Conservation (phyloP, 2,329 filamentous ascomycete genomes). For the Mycosphaerella arachidis region DNA sequence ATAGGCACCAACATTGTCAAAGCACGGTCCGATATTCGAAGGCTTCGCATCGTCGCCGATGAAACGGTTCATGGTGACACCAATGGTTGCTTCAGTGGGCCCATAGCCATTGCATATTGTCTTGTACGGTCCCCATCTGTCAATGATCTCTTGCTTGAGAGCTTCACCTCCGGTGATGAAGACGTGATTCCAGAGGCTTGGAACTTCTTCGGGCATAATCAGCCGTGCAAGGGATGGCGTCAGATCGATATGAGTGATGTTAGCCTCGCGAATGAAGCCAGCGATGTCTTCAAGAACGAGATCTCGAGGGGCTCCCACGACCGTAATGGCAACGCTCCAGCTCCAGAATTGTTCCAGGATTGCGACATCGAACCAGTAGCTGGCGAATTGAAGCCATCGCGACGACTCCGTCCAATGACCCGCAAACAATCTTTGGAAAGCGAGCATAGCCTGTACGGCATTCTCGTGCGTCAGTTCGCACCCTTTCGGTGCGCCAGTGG, state of each 20-base stretch:
- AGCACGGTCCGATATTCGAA: slow-evolving; percentile 82
- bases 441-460: slow-evolving; percentile 80
- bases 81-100: slow-evolving; percentile 89
- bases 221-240: slow-evolving; percentile 82
- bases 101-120: slow-evolving; percentile 91
- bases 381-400: slow-evolving; percentile 87
- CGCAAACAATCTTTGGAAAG: slow-evolving; percentile 73
- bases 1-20: slow-evolving; percentile 80
- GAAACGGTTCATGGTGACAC: slow-evolving; percentile 81
- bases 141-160: slow-evolving; percentile 81
- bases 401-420: slow-evolving; percentile 69
- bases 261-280: slow-evolving; percentile 63
- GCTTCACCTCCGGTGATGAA: slow-evolving; percentile 93
- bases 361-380: slow-evolving; percentile 90
- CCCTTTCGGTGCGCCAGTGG: slow-evolving; percentile 80
- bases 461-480: slow-evolving; percentile 88
- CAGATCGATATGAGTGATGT: slow-evolving; percentile 85
- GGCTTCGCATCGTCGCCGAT: slow-evolving; percentile 73
- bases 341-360: slow-evolving; percentile 94
- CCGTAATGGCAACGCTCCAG: slow-evolving; percentile 83
- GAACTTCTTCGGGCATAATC: slow-evolving; percentile 73
- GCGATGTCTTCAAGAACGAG: slow-evolving; percentile 79
- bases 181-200: slow-evolving; percentile 72
- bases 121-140: slow-evolving; percentile 71
- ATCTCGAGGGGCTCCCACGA: slow-evolving; percentile 78